Base-by-base conservation (phyloP, 2,329 filamentous ascomycete species). In the Exophiala oligosperma region DNA sequence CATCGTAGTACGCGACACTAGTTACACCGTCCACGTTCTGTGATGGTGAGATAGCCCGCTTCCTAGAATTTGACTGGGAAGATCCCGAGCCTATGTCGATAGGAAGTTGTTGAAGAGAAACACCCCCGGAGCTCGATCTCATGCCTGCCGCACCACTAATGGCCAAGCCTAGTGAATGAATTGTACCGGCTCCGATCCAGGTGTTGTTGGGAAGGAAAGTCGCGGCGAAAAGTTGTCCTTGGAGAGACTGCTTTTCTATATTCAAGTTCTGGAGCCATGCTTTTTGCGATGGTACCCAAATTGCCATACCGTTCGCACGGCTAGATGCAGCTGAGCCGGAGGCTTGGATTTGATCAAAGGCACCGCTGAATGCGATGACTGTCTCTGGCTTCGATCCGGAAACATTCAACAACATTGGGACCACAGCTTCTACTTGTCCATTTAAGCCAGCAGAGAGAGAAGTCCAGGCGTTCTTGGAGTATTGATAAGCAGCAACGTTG, bases 241-340 rank as follows among this genome's bases (percentile, higher is more conserved):
- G 81, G 66, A 95, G 83, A 5, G 83, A 79, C 54, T 90, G 85
- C 32, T 86, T 81, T 6, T 83, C 76, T 5, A 84, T 77, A 17
- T 83, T 70, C 37, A 85, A 73, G 65, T 95, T 94, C 69, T 91
- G 85, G 14, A 99, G 79, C 94, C 94, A 99, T 70, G 94, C 94
- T 57, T 81, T 82, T 61, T 83, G 80, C 2, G 92, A 95, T 2
- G 90, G 90, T 6, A 97, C 88, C 94, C 94, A 99, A 38, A 97
- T 80, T 12, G 91, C 93, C 68, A 99, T 91, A 1, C 92, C 92
- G 51, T 84, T 74, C 0, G 86, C 89, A 7, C 81, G 68, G 28
- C 87, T 80, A 8, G 85, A 82, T 5, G 80, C 72, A 64, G 87
- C 87, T 63, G 79, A 79, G 37, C 78, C 84, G 66, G 91, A 93